Evolutionary conservation across 2,329 filamentous ascomycete species (phyloP).

Genomic region (Nannizziopsis barbatae): DNA sequence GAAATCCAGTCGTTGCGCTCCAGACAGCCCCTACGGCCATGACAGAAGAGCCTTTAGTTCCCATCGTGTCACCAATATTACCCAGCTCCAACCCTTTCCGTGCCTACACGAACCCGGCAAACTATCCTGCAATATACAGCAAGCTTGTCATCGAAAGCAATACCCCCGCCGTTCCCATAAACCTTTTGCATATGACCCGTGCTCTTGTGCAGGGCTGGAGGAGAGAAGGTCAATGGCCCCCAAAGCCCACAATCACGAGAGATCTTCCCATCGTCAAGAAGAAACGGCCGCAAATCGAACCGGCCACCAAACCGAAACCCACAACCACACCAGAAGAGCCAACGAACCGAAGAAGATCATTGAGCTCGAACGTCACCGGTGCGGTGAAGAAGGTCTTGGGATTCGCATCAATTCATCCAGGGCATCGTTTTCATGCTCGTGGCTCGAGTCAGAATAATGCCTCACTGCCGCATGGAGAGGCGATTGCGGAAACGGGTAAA

Average conservation of each 20-base stretch:
- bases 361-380: conserved; percentile 29
- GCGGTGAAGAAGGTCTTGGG: conserved; percentile 34
- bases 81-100: conserved; percentile 65
- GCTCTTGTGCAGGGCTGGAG: conserved; percentile 87
- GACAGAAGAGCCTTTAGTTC: conserved; percentile 51
- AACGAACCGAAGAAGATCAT: conserved; percentile 18
- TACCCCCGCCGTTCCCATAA: conserved; percentile 78
- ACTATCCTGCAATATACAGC: conserved; percentile 76
- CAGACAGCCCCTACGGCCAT: conserved; percentile 18
- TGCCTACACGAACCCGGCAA: conserved; percentile 58
- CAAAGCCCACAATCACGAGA: conserved; percentile 41
- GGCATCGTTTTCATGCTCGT: conserved; percentile 31
- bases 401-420: conserved; percentile 24
- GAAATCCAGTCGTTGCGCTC: not conserved
- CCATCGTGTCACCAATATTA: conserved; percentile 61
- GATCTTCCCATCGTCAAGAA: conserved; percentile 15
- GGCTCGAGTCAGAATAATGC: conserved; percentile 20
- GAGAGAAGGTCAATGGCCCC: conserved; percentile 85
- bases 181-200: conserved; percentile 66
- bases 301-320: conserved; percentile 11
- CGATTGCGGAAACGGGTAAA: not conserved
- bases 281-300: conserved; percentile 1
- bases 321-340: conserved; percentile 13
- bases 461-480: not conserved
- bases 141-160: conserved; percentile 73